Base-by-base conservation (phyloP, 2,329 filamentous ascomycete genomes). In the Tolypocladium capitatum region DNA sequence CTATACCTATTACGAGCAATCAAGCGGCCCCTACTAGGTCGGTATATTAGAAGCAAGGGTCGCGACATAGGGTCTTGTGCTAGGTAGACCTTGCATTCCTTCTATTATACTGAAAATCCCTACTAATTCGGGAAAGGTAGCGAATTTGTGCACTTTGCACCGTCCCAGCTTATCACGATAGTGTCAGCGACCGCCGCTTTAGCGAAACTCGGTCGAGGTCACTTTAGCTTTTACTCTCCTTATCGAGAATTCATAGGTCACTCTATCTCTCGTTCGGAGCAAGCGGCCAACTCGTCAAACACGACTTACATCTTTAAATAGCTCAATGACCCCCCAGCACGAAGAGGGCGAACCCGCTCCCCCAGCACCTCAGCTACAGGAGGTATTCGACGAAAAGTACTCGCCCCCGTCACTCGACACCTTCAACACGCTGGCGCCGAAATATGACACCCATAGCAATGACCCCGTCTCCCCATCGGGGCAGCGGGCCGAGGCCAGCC, bases 401-500 rank as follows among this genome's bases (percentile, higher is more conserved):
- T 51, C 53, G 7, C 50, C 51, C n/a, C 56, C 58, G 3, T 58
- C 62, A 3, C 52, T 61, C 43, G 60, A 63, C 14, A 63, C 60
- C 11, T 56, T 60, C 40, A 58, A 62, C 48, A 61, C 57, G 5
- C 49, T 61, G 18, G 57, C 54, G 32, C 52, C 53, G 4, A 51
- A 45, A 38, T 51, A 56, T 34, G 53, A 59, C 4, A 53, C 54
- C 13, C 52, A 58, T 35, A 51, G 50, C 27, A 54, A 56, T 11
- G 52, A 53, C 10, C 14, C 30, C 28, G 43, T 53, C 30, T 61
- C 61, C 3, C 58, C 61, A 1, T 52, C 56, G 1, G 51, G 51
- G 13, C 58, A 60, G 41, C 62, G 64, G 10, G 62, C 61, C 34
- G 59, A 67, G 41, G 60, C 58, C 28, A 62, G 56, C 49, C 65